Percentiles rank a stretch among this genome's conserved stretches.
Conservation (phyloP, 805 yeast species). For the Monosporozyma yasuniensis region DNA sequence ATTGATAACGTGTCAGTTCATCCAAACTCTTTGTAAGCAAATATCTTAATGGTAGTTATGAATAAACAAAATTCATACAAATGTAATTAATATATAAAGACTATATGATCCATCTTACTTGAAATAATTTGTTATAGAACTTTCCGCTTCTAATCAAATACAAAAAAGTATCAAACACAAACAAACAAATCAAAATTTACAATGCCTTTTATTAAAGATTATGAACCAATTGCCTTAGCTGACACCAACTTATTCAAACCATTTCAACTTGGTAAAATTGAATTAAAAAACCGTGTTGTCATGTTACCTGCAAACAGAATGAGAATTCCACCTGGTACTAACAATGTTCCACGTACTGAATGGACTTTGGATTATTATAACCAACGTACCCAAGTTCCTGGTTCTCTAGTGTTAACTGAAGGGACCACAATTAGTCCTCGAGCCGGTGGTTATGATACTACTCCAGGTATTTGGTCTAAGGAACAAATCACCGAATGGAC, state of each 20-base stretch:
- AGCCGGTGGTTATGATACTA: slow-evolving; percentile 33
- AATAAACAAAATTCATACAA: no score
- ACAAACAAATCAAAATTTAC: no score
- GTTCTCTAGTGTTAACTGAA: slow-evolving; percentile 50
- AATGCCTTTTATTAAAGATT: slow-evolving; percentile 20
- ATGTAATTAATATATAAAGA: no score
- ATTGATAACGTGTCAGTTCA: no score
- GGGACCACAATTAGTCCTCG: slow-evolving; percentile 39
- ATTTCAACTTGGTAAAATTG: slow-evolving; percentile 34
- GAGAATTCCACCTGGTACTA: slow-evolving; percentile 28
- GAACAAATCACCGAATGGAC: slow-evolving; percentile 43
- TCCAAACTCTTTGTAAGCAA: no score
- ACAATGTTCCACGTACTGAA: slow-evolving; percentile 35
- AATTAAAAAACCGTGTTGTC: slow-evolving; percentile 29
- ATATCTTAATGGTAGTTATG: no score
- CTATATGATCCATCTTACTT: no score
- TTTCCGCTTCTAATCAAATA: no score
- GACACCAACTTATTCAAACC: slow-evolving; percentile 37
- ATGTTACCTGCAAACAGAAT: slow-evolving; percentile 39
- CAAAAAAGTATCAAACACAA: no score
- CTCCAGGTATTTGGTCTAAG: slow-evolving; percentile 42
- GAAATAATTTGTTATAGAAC: no score
- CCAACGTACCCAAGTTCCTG: slow-evolving; percentile 44
- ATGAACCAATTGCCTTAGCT: slow-evolving; percentile 22
- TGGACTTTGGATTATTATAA: slow-evolving; percentile 41